Evolutionary conservation across 805 yeast species (phyloP).

Genomic region (Metschnikowia sp.): DNA sequence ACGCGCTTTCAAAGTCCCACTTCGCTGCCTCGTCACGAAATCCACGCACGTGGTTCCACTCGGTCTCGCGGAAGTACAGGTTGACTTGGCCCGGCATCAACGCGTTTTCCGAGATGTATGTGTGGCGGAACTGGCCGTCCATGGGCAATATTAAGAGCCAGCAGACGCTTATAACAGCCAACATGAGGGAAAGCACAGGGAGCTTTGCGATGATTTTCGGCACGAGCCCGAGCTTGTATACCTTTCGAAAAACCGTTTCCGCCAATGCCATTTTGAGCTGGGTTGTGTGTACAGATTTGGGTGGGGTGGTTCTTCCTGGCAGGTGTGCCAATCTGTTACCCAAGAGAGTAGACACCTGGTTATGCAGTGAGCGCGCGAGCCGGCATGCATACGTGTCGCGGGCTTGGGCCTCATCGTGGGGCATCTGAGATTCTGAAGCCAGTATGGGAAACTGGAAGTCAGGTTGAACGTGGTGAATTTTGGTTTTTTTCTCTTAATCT

Average conservation of each 20-base stretch:
- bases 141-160: conserved; percentile 65
- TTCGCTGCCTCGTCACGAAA: conserved; percentile 58
- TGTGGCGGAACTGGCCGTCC: conserved; percentile 76
- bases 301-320: too few relatives aligned
- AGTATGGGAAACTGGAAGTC: neutral
- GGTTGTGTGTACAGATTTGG: neutral
- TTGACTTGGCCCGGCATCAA: conserved; percentile 95
- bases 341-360: too few relatives aligned
- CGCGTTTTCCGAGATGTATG: conserved; percentile 94
- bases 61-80: conserved; percentile 87
- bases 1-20: conserved; percentile 29
- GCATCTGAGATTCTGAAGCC: too few relatives aligned
- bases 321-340: too few relatives aligned
- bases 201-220: conserved; percentile 33
- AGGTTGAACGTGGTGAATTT: neutral
- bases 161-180: conserved; percentile 32
- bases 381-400: neutral
- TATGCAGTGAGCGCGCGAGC: neutral
- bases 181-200: conserved; percentile 32
- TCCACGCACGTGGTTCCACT: conserved; percentile 90
- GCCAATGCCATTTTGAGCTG: conserved; percentile 40
- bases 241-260: conserved; percentile 36
- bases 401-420: too few relatives aligned
- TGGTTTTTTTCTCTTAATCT: neutral
- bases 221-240: conserved; percentile 38